Percentiles rank a stretch among this genome's conserved stretches.
Conservation (phyloP, 176 grass and related monocot species). For the Hordeum marinum region DNA sequence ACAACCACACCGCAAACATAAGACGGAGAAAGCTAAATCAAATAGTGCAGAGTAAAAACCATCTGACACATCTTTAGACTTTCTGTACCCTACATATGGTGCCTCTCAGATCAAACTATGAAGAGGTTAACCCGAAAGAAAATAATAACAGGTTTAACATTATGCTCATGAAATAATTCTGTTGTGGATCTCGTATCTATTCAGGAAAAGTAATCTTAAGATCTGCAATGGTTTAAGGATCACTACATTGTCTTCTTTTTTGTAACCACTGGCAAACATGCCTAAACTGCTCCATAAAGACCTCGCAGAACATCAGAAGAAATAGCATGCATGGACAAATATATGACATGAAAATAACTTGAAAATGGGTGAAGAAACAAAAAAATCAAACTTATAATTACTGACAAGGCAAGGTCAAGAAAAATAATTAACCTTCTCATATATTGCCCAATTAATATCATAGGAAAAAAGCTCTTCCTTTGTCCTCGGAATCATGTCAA, state of each 20-base stretch:
- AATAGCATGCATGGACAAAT: slow-evolving; percentile 3
- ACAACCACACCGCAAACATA: slow-evolving; percentile 2
- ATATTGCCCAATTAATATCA: slow-evolving; percentile 89
- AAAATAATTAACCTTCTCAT: slow-evolving; percentile 77
- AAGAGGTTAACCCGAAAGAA: neutral
- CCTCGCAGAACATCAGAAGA: neutral
- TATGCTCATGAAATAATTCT: neutral
- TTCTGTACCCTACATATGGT: neutral
- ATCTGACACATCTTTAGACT: neutral
- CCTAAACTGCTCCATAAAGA: neutral
- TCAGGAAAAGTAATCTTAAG: neutral
- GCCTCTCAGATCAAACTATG: neutral
- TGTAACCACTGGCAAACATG: neutral
- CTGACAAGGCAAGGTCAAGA: slow-evolving; percentile 7
- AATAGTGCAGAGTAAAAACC: neutral
- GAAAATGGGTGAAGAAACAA: neutral
- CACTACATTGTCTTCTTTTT: neutral
- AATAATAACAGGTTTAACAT: neutral
- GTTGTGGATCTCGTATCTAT: neutral
- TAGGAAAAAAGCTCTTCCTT: slow-evolving; percentile 96
- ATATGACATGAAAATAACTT: slow-evolving; percentile 9
- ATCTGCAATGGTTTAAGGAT: neutral
- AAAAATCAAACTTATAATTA: neutral
- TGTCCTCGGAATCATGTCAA: slow-evolving; percentile 97
- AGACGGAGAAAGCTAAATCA: neutral